These are phyloP conservation scores for Fulvia fulva DNA, from an alignment of 2,329 filamentous ascomycete species.

Conservation along the genomic window DNA sequence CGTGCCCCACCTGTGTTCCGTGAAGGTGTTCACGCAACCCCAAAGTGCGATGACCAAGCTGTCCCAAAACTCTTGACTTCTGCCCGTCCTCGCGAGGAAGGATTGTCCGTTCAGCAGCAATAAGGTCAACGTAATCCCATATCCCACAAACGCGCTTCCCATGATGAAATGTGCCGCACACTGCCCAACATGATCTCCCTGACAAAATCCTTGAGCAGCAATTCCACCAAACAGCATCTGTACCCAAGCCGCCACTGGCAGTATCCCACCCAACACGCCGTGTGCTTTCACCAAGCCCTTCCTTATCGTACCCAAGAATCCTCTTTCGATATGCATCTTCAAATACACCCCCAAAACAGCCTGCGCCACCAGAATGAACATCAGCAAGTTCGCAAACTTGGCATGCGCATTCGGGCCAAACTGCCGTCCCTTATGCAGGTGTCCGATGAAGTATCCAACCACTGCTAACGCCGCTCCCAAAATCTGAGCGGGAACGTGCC, in stretches of 20 bases:
- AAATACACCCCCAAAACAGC: constrained; percentile 80
- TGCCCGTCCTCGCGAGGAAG: constrained; percentile 76
- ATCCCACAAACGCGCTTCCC: constrained; percentile 93
- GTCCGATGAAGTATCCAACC: constrained; percentile 84
- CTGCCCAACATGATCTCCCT: constrained; percentile 84
- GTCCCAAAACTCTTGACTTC: constrained; percentile 96
- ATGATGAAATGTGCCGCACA: constrained; percentile 98
- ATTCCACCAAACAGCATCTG: constrained; percentile 98
- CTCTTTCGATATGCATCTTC: constrained; percentile 81
- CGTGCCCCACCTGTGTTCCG: constrained; percentile 89
- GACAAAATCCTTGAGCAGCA: constrained; percentile 86
- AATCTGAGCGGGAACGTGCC: constrained; percentile 88
- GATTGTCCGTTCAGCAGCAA: constrained; percentile 82
- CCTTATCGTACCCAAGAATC: constrained; percentile 74
- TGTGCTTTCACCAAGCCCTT: constrained; percentile 66
- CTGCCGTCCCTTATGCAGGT: constrained; percentile 82
- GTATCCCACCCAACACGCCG: constrained; percentile 76
- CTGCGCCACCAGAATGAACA: constrained; percentile 74
- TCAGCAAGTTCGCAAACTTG: constrained; percentile 73
- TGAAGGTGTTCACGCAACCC: constrained; percentile 98
- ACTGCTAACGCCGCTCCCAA: constrained; percentile 71
- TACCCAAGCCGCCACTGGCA: constrained; percentile 82
- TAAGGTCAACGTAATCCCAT: constrained; percentile 82
- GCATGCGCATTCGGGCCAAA: constrained; percentile 80
- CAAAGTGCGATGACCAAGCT: constrained; percentile 85